Conservation (phyloP, 495 filamentous ascomycete genomes). For the Trypethelium eluteriae region DNA sequence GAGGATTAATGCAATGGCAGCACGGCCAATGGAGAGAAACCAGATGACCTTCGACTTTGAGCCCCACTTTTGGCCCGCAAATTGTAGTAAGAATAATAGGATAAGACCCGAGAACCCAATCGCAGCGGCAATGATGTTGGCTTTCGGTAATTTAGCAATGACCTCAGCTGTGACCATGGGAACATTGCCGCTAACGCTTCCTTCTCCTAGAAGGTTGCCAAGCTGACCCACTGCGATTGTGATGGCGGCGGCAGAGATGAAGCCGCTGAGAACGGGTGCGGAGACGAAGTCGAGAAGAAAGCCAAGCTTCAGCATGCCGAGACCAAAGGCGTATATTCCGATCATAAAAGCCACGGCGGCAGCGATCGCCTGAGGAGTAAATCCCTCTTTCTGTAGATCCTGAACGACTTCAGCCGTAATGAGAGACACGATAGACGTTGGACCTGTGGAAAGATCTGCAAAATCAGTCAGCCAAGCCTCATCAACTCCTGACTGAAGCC, state of each 20-base stretch:
- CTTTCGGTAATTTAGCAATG: conserved; percentile 36
- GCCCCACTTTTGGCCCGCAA: conserved; percentile 43
- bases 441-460: conserved; percentile 44
- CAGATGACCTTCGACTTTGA: conserved; percentile 39
- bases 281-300: conserved; percentile 49
- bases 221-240: conserved; percentile 45
- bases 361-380: conserved; percentile 39
- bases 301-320: conserved; percentile 46
- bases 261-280: conserved; percentile 44
- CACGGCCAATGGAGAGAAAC: conserved; percentile 41
- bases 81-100: conserved; percentile 40
- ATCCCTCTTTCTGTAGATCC: conserved; percentile 36
- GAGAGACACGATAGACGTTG: conserved; percentile 46
- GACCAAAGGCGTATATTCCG: conserved; percentile 43
- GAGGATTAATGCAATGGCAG: conserved; percentile 41
- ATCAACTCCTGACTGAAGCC: background rate
- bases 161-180: conserved; percentile 40
- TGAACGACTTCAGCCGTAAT: conserved; percentile 44
- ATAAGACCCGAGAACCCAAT: conserved; percentile 43
- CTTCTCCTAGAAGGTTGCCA: conserved; percentile 40
- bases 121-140: conserved; percentile 40
- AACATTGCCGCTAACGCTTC: conserved; percentile 34
- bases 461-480: conserved; percentile 7
- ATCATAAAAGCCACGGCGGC: conserved; percentile 46
- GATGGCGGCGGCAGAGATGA: conserved; percentile 46